Evolutionary conservation across 192 early-diverging fungal genomes (phyloP), one percentile per base, ranked within the genome.

Genomic region (Rhizophagus sp.): DNA sequence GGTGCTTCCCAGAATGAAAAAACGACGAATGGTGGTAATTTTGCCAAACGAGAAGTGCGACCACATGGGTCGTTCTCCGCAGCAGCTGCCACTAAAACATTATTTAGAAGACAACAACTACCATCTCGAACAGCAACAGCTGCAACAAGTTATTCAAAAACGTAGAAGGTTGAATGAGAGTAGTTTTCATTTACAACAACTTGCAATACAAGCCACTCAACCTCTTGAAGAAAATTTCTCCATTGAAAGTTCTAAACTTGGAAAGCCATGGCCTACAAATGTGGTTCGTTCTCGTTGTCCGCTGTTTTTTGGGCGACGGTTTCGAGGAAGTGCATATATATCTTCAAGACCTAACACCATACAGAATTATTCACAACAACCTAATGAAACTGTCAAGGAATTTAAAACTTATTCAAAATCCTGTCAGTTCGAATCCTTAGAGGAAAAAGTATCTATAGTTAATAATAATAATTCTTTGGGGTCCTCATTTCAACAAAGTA

Each of bases 1-100:
- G 68, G 68, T 70, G 39, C 22, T 70, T 70, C 19, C 10, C 39
- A 70, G 22, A 70, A 70, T 70, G 68, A 70, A 70, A 30, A 70
- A 22, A 5, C 68, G 39, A 47, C 34, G 39, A 19, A 57, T 57
- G 52, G 17, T 19, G 52, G 17, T 57, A 57, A 19, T 57, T 57
- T 22, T 57, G 52, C 52, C 52, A 57, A 22, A 57, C 52, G 36
- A 70, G 34, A 70, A 41, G 3, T 13, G 36, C 68, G 39, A 70
- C 34, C 27, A 67, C 33, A 8, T 27, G 4, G 30, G 15, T 67
- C n/a, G 33, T 34, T 70, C 34, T 39, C 68, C 33, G n/a, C 68
- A 70, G n/a, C 68, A 17, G 65, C 65, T 17, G 22, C 19, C 33
- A 44, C 11, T 70, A 22, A 44, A 41, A n/a, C 34, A 70, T 44